Base-by-base conservation (phyloP, 2,329 filamentous ascomycete species). In the Ceratocystis albifundus region DNA sequence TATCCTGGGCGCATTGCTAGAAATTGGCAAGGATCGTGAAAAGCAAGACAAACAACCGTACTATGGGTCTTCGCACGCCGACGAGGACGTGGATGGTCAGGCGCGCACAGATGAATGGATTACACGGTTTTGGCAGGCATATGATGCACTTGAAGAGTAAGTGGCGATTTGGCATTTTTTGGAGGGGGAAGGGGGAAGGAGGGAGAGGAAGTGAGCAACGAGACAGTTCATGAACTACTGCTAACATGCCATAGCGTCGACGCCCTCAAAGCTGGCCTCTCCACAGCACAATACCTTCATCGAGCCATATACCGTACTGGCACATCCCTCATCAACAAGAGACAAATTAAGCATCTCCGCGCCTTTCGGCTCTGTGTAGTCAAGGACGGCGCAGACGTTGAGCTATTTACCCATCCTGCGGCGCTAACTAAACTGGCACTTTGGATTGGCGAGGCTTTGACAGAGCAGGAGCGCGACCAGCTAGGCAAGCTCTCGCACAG, bases 311-410 rank as follows among this genome's bases (percentile, higher is more conserved):
- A 96, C 69, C 88, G 90, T 61, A 96, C 93, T 0, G 94, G 94
- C 46, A 96, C 91, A 0, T 88, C 89, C 0, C 81, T 99, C 32
- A 88, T 99, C 68, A 89, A 90, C 70, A 99, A 99, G 77, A 88
- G 89, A 67, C 92, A 96, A 72, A 96, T 99, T 73, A 89, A 90
- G 46, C 91, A 96, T 74, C 80, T 99, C 17, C 86, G 90, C 61
- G 89, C 93, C 0, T 99, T 97, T 75, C 89, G 94, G 62, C 91
- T 99, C 82, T 95, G 89, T 44, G 88, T 97, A 3, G 91, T 99
- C 71, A 96, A 95, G 74, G 94, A 97, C 72, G 91, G 93, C 0
- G 90, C 92, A 0, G 94, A 97, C 71, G 88, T 96, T 0, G 78
- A 83, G n/a, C 82, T 97, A 10, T 99, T 99, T 76, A 91, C 88